Conservation (phyloP, 1,284 basidiomycete genomes). For the Irpex sp. region DNA sequence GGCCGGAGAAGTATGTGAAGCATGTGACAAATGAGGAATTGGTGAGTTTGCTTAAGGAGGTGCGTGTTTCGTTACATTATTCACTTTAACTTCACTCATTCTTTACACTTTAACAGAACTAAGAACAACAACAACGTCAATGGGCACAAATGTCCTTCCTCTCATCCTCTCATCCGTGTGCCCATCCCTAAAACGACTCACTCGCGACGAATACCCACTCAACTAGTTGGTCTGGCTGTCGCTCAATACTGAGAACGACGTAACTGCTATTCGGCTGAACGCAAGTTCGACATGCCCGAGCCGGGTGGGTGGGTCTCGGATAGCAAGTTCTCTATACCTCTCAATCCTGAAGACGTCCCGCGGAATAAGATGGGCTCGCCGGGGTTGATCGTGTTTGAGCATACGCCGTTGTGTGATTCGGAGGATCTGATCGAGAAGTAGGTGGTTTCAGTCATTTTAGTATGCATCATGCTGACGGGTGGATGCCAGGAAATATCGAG, state of each 20-base stretch:
- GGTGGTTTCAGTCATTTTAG: neutral
- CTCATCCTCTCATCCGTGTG: constrained; percentile 31
- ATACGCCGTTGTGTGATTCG: constrained; percentile 58
- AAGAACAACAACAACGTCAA: constrained; percentile 60
- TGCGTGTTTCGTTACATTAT: constrained; percentile 24
- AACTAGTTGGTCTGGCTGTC: constrained; percentile 69
- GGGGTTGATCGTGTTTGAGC: constrained; percentile 69
- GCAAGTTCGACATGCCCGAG: constrained; percentile 63
- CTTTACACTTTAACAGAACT: constrained; percentile 42
- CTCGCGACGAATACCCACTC: constrained; percentile 20
- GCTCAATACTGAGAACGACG: constrained; percentile 63
- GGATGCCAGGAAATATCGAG: constrained; percentile 56
- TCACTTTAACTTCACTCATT: no score
- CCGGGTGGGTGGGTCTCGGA: constrained; percentile 61
- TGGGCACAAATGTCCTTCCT: constrained; percentile 72
- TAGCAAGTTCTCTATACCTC: constrained; percentile 52
- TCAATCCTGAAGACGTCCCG: constrained; percentile 20
- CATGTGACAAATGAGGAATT: constrained; percentile 63
- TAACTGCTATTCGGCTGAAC: constrained; percentile 73
- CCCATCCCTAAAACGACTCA: constrained; percentile 30
- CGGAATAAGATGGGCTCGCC: constrained; percentile 38
- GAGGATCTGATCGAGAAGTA: constrained; percentile 60
- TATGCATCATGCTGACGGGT: neutral
- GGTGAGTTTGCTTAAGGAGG: constrained; percentile 63
- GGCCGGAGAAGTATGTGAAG: constrained; percentile 31